Evolutionary conservation across 305 asterid genomes (phyloP).

Genomic region (Fraxinus floribunda): DNA sequence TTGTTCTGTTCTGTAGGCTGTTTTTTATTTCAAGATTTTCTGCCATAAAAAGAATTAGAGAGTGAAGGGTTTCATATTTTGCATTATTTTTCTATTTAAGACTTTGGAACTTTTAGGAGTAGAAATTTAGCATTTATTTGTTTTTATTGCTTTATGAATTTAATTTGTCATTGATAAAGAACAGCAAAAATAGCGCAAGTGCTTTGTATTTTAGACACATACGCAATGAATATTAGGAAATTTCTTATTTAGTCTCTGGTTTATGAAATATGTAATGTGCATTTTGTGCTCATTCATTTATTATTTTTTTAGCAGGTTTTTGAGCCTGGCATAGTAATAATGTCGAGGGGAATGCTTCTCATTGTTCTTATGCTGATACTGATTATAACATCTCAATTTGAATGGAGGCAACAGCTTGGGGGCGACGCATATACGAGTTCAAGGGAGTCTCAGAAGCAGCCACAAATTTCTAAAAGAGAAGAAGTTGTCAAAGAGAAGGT

Average conservation of each 20-base stretch:
- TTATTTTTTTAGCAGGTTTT: constrained; percentile 24
- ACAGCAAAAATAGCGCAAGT: not conserved
- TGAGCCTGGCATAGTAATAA: constrained; percentile 26
- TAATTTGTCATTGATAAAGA: not conserved
- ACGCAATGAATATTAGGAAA: not conserved
- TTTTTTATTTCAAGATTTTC: not conserved
- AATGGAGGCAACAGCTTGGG: constrained; percentile 51
- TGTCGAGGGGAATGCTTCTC: constrained; percentile 56
- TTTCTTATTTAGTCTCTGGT: not conserved
- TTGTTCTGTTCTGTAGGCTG: not conserved
- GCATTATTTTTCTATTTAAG: not conserved
- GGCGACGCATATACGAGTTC: constrained; percentile 39
- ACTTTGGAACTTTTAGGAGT: not conserved
- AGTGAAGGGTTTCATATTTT: not conserved
- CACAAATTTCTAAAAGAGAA: constrained; percentile 46
- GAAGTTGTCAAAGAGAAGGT: constrained; percentile 62
- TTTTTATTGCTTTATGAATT: not conserved
- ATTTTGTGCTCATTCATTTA: not conserved
- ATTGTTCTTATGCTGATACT: constrained; percentile 47
- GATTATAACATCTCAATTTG: constrained; percentile 59
- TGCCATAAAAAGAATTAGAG: not conserved
- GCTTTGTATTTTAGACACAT: not conserved
- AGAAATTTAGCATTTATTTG: not conserved
- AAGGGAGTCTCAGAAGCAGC: constrained; percentile 45
- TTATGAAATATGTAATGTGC: not conserved